Base-by-base conservation (phyloP, 2,329 filamentous ascomycete genomes). In the Nothophoma quercina region DNA sequence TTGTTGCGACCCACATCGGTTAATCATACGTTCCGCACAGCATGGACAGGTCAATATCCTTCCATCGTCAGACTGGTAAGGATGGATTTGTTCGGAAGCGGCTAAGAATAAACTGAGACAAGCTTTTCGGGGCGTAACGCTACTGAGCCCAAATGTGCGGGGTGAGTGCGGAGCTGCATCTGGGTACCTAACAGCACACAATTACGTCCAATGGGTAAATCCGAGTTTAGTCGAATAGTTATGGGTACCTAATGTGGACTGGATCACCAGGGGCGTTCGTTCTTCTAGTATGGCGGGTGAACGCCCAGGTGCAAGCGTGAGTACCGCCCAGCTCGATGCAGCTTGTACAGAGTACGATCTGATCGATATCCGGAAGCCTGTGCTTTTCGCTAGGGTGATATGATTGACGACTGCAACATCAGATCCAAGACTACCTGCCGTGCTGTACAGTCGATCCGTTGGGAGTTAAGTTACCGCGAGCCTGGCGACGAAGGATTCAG, bases 81-180 rank as follows among this genome's bases (percentile, higher is more conserved):
- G 6, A 40, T 23, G 13, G 23, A 18, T 21, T 32, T 26, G 21
- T 18, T 51, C 16, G 13, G n/a, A 22, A 5, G 9, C 6, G 15
- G 34, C 19, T 25, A 33, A 22, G n/a, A 35, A 35, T 19, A 45
- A 6, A 4, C 16, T 15, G 7, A 45, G 16, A 45, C 48, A 41
- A 45, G 40, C 48, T 49, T 51, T 39, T 33, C 23, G 40, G 33
- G 18, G 18, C 23, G 29, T 12, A 21, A 29, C n/a, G 13, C 34
- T 45, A 34, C 16, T 16, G 28, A 25, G 22, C 23, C 13, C 19
- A 35, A 18, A 8, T 41, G 23, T 45, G 47, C 39, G 47, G 47
- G 39, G 47, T 43, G 32, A 29, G 5, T 15, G 34, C 40, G 34
- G 48, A 51, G 48, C 21, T 7, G 28, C 10, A 33, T 40, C 41